These are phyloP conservation scores for Desmodesmus armatus DNA, from an alignment of 139 green algal genomes.

Conservation along the genomic window DNA sequence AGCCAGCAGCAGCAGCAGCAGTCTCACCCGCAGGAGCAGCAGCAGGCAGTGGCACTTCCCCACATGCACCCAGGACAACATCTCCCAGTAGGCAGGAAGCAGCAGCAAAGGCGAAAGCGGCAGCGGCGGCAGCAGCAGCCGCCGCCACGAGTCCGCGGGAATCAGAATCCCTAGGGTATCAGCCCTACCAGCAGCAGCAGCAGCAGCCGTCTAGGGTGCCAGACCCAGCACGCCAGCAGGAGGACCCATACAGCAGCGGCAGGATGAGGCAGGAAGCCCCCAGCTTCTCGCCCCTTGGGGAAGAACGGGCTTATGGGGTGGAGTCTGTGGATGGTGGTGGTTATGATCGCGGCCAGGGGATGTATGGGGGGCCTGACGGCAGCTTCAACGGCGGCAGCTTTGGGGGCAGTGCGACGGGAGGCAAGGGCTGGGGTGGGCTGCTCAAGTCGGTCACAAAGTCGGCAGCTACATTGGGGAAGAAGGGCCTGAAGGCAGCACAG, in stretches of 20 bases:
- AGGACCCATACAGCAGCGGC: neutral
- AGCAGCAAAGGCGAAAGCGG: too few species aligned
- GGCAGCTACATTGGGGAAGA: conserved; percentile 51
- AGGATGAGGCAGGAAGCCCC: too few species aligned
- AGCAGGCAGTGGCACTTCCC: neutral
- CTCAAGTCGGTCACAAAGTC: conserved; percentile 16
- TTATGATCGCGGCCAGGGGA: neutral
- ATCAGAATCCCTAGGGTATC: too few species aligned
- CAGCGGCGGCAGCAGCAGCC: too few species aligned
- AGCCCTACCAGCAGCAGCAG: neutral
- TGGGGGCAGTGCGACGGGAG: conserved; percentile 17
- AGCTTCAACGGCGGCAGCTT: too few species aligned
- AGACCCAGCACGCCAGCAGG: too few species aligned
- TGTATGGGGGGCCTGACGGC: neutral
- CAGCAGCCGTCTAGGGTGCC: neutral
- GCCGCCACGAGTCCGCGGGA: too few species aligned
- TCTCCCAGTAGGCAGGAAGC: too few species aligned
- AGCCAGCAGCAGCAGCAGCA: conserved; percentile 14
- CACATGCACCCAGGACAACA: too few species aligned
- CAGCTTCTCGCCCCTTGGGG: too few species aligned
- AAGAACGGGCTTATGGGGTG: too few species aligned
- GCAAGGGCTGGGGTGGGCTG: conserved; percentile 41
- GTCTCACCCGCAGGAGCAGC: neutral
- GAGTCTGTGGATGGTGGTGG: too few species aligned
- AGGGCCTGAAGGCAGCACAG: conserved; percentile 52